These are phyloP conservation scores for Exophiala alcalophila DNA, from an alignment of 2,329 filamentous ascomycete genomes.

Conservation along the genomic window DNA sequence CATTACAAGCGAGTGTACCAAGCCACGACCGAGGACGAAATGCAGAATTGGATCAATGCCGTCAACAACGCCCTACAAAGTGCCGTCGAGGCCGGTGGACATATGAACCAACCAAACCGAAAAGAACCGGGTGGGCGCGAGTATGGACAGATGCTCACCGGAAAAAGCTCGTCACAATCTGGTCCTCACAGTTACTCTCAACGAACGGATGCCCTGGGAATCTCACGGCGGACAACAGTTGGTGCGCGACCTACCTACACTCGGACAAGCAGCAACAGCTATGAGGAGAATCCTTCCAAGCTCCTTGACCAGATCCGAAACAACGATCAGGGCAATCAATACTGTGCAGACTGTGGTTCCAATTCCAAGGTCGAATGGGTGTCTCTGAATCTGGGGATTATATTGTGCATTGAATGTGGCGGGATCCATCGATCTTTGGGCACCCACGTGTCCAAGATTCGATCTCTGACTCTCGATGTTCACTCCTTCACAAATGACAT, in stretches of 20 bases:
- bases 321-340: slow-evolving; percentile 85
- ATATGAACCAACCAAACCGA: slow-evolving; percentile 50
- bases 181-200: slow-evolving; percentile 51
- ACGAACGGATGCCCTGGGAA: slow-evolving; percentile 52
- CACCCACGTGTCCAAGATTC: slow-evolving; percentile 96
- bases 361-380: slow-evolving; percentile 96
- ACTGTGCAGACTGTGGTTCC: slow-evolving; percentile 92
- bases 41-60: slow-evolving; percentile 92
- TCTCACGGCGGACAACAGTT: slow-evolving; percentile 83
- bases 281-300: slow-evolving; percentile 74
- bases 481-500: slow-evolving; percentile 96
- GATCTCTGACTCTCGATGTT: slow-evolving; percentile 91
- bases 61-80: slow-evolving; percentile 95
- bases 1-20: slow-evolving; percentile 96
- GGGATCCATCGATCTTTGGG: slow-evolving; percentile 94
- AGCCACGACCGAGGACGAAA: slow-evolving; percentile 95
- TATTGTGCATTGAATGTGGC: slow-evolving; percentile 96
- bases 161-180: slow-evolving; percentile 70
- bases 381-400: slow-evolving; percentile 93
- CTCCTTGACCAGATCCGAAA: slow-evolving; percentile 83
- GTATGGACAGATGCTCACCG: slow-evolving; percentile 88
- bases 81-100: slow-evolving; percentile 78
- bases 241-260: slow-evolving; percentile 76
- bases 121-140: slow-evolving; percentile 68
- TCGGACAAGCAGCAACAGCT: slow-evolving; percentile 66